A percentile compares a stretch with the other conserved stretches of the same genome.
Conservation (phyloP, 805 yeast genomes). For the Schwanniomyces polymorphus region DNA sequence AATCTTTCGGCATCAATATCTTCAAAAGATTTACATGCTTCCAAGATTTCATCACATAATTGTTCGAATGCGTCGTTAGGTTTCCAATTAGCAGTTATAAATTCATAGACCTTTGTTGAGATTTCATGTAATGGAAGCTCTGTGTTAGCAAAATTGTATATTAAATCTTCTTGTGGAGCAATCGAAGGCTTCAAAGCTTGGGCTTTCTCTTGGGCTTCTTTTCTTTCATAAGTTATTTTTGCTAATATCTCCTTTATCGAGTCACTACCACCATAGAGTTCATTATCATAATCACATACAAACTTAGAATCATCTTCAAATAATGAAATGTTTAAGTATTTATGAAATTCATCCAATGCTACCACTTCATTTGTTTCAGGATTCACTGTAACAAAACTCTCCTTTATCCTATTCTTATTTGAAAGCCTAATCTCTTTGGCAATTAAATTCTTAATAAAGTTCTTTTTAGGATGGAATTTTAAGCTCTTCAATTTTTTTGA, state of each 20-base stretch:
- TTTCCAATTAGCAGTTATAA: slow-evolving; percentile 40
- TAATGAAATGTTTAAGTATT: slow-evolving; percentile 38
- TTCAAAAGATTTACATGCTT: slow-evolving; percentile 16
- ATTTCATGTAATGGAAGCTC: slow-evolving; percentile 36
- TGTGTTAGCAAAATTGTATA: slow-evolving; percentile 34
- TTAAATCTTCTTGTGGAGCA: slow-evolving; percentile 39
- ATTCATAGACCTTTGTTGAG: slow-evolving; percentile 40
- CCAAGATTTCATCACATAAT: slow-evolving; percentile 29
- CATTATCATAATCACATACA: slow-evolving; percentile 33
- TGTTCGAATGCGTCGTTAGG: slow-evolving; percentile 35
- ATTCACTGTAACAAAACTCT: slow-evolving; percentile 52
- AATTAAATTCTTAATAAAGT: slow-evolving; percentile 74
- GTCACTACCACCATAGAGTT: slow-evolving; percentile 33
- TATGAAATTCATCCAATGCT: slow-evolving; percentile 36
- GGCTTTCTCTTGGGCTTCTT: slow-evolving; percentile 15
- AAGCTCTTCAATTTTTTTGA: slow-evolving; percentile 44
- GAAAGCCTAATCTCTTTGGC: slow-evolving; percentile 82
- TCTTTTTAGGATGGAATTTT: slow-evolving; percentile 68
- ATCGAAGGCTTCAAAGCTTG: slow-evolving; percentile 12
- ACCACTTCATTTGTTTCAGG: slow-evolving; percentile 30
- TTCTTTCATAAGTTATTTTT: slow-evolving; percentile 21
- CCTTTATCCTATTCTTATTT: slow-evolving; percentile 68
- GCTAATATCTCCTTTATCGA: slow-evolving; percentile 24
- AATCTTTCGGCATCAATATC: slow-evolving; percentile 29
- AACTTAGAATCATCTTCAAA: slow-evolving; percentile 27